Evolutionary conservation across 495 filamentous ascomycete species (phyloP).

Genomic region (Cladorrhinum samala): DNA sequence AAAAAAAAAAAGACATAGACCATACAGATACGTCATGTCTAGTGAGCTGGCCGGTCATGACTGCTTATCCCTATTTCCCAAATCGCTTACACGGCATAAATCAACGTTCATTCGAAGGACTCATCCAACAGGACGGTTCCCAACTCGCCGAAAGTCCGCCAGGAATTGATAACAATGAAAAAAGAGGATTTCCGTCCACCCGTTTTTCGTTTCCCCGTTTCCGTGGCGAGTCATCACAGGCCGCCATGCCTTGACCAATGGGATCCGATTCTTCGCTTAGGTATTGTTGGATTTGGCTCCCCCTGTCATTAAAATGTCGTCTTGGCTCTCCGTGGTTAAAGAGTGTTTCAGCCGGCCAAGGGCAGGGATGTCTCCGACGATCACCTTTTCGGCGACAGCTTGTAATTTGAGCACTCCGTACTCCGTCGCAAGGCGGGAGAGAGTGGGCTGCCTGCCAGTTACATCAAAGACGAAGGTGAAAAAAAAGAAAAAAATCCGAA

Average conservation of each 20-base stretch:
- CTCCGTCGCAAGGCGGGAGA: constrained; percentile 3
- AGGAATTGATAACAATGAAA: no score
- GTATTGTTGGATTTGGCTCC: not conserved
- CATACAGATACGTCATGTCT: no score
- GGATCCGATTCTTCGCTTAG: not conserved
- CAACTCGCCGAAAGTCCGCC: no score
- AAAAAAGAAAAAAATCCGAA: constrained; percentile 11
- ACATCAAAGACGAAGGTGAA: constrained; percentile 12
- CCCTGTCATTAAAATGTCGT: constrained; percentile 23
- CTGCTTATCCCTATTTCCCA: no score
- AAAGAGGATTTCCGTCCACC: no score
- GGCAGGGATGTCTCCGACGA: constrained; percentile 18
- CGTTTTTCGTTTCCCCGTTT: no score
- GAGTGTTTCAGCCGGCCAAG: constrained; percentile 28
- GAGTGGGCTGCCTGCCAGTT: constrained; percentile 11
- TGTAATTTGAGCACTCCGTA: constrained; percentile 27
- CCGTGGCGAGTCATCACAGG: constrained; percentile 7
- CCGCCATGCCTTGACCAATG: not conserved
- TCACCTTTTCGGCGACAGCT: no score
- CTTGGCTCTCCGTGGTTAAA: constrained; percentile 24
- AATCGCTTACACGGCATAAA: no score
- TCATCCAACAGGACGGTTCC: no score
- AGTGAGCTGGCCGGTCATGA: no score
- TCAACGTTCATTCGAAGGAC: no score
- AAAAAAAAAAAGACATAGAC: no score